These are phyloP conservation scores for Serendipita indica DNA, from an alignment of 768 basidiomycete species.

Conservation along the genomic window DNA sequence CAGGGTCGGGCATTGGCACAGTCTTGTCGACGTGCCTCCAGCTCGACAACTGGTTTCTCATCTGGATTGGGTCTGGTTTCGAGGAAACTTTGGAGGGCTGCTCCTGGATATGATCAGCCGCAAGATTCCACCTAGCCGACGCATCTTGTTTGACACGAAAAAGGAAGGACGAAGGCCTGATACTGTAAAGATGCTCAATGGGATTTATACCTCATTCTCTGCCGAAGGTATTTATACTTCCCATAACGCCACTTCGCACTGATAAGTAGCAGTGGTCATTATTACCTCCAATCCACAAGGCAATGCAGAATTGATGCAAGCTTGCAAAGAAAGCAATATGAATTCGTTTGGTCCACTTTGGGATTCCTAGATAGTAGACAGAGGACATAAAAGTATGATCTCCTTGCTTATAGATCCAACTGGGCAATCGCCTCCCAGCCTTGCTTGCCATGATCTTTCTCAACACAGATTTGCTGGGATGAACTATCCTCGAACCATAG, in stretches of 20 bases:
- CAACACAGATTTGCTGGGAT: no score
- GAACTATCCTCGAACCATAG: slow-evolving; percentile 37
- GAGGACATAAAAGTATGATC: no score
- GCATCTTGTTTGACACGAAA: slow-evolving; percentile 17
- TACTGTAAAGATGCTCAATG: slow-evolving; percentile 14
- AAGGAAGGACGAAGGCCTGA: slow-evolving; percentile 14
- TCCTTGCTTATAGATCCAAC: no score
- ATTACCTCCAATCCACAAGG: slow-evolving; percentile 16
- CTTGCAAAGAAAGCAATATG: slow-evolving; percentile 14
- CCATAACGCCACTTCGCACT: background rate
- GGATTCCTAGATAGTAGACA: no score
- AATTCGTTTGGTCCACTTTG: slow-evolving; percentile 16
- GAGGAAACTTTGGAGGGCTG: slow-evolving; percentile 15
- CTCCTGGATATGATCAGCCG: background rate
- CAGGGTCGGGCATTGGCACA: slow-evolving; percentile 17
- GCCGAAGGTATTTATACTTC: slow-evolving; percentile 13
- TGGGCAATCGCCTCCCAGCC: no score
- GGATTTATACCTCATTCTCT: slow-evolving; percentile 12
- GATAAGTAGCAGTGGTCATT: slow-evolving; percentile 12
- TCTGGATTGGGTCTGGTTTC: slow-evolving; percentile 16
- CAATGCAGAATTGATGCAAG: slow-evolving; percentile 16
- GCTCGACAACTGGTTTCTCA: slow-evolving; percentile 16
- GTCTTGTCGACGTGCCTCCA: slow-evolving; percentile 17
- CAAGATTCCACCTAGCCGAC: no score
- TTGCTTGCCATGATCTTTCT: no score